Conservation (phyloP, 2,329 filamentous ascomycete genomes). For the Salinomyces thailandicus region DNA sequence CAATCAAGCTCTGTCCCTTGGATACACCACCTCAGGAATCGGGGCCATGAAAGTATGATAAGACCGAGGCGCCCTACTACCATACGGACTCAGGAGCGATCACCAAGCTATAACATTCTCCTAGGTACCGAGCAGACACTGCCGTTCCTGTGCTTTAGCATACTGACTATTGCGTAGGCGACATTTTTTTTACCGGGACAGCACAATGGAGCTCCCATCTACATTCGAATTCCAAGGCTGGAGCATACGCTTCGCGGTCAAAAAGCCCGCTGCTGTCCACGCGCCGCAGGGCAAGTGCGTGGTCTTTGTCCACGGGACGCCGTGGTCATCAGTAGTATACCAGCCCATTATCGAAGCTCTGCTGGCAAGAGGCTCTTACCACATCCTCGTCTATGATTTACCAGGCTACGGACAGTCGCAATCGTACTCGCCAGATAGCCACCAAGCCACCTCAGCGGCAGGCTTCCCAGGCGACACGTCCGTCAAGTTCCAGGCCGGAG, state of each 20-base stretch:
- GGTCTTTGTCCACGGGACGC: constrained; percentile 40
- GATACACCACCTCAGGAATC: no score
- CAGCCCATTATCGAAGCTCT: constrained; percentile 27
- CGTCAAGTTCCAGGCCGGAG: constrained; percentile 31
- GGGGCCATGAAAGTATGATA: no score
- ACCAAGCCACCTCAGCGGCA: constrained; percentile 2
- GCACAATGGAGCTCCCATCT: constrained; percentile 18
- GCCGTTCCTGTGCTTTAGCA: no score
- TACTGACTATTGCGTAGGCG: no score
- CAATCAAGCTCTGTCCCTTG: no score
- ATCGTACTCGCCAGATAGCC: constrained; percentile 9
- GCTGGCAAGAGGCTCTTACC: constrained; percentile 20
- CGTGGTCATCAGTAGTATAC: constrained; percentile 38
- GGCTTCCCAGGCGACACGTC: constrained; percentile 24
- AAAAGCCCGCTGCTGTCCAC: constrained; percentile 1
- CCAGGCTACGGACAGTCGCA: constrained; percentile 36
- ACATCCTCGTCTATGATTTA: constrained; percentile 37
- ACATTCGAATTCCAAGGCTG: constrained; percentile 9
- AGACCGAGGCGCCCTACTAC: no score
- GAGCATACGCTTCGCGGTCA: constrained; percentile 11
- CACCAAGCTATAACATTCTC: no score
- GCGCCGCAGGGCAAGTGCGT: constrained; percentile 23
- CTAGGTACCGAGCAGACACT: no score
- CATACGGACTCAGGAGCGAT: no score
- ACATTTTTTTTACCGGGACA: constrained; percentile 30